Conservation (phyloP, 208 protist species). For the Trypanosoma platydactyli region DNA sequence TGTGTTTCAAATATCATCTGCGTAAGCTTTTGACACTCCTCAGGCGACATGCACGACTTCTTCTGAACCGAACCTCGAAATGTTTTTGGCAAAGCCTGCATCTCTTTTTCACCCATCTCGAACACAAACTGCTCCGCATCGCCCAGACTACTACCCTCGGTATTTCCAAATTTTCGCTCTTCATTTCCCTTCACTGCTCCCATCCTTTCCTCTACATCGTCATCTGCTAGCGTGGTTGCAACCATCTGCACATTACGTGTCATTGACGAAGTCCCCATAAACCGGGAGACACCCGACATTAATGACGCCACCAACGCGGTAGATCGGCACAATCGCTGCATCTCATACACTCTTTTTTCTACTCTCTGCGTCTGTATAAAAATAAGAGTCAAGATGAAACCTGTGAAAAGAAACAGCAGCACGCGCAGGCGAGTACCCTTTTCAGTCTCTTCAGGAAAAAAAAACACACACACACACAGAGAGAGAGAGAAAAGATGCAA, state of each 20-base stretch:
- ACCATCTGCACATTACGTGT: conserved; percentile 24
- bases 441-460: too few species aligned
- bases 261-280: neutral
- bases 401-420: too few species aligned
- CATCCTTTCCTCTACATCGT: neutral
- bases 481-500: too few species aligned
- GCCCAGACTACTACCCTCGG: neutral
- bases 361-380: neutral
- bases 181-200: neutral
- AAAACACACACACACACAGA: too few species aligned
- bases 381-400: too few species aligned
- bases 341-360: neutral
- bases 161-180: neutral
- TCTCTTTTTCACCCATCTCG: conserved; percentile 15
- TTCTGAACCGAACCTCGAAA: neutral
- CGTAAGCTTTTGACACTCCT: conserved; percentile 40
- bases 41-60: conserved; percentile 35
- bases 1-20: conserved; percentile 64
- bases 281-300: neutral
- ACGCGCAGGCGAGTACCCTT: too few species aligned
- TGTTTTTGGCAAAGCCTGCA: conserved; percentile 18
- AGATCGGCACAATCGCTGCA: conserved; percentile 11
- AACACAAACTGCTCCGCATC: conserved; percentile 4
- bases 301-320: neutral
- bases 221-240: neutral